Evolutionary conservation across 2,329 filamentous ascomycete genomes (phyloP).

Genomic region (Fusarium albidum): DNA sequence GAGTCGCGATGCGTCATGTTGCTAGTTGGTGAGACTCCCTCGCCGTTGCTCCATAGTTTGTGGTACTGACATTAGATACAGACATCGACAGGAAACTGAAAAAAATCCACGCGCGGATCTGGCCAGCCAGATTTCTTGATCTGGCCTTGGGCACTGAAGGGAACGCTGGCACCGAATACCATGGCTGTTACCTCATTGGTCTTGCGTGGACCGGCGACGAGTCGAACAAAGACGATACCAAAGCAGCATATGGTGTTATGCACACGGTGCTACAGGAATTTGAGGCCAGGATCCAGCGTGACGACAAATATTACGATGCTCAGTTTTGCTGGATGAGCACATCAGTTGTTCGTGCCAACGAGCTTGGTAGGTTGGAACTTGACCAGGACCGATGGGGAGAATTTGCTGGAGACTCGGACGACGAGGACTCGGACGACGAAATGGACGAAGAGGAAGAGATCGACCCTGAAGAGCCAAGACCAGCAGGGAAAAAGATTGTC

Average conservation of each 20-base stretch:
- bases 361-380: slow-evolving; percentile 53
- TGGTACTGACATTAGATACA: slow-evolving; percentile 37
- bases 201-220: slow-evolving; percentile 50
- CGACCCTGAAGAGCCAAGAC: slow-evolving; percentile 8
- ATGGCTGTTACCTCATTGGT: slow-evolving; percentile 70
- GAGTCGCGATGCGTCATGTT: slow-evolving; percentile 67
- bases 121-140: slow-evolving; percentile 67
- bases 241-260: slow-evolving; percentile 53
- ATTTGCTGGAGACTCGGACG: slow-evolving; percentile 38
- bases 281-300: slow-evolving; percentile 55
- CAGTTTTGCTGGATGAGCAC: slow-evolving; percentile 59
- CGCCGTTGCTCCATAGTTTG: neutral
- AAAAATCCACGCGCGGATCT: slow-evolving; percentile 63
- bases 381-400: slow-evolving; percentile 60
- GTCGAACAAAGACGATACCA: slow-evolving; percentile 51
- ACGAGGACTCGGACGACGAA: slow-evolving; percentile 55
- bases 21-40: slow-evolving; percentile 57
- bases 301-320: slow-evolving; percentile 58
- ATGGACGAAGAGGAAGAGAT: slow-evolving; percentile 46
- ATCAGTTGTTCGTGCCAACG: slow-evolving; percentile 46
- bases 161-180: slow-evolving; percentile 55
- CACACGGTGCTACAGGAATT: slow-evolving; percentile 55
- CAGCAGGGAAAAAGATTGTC: slow-evolving; percentile 12
- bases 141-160: slow-evolving; percentile 32
- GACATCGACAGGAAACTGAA: slow-evolving; percentile 64